Conservation (phyloP, 1,139 yeast species). For the Lodderomyces pseudojiufengensis region DNA sequence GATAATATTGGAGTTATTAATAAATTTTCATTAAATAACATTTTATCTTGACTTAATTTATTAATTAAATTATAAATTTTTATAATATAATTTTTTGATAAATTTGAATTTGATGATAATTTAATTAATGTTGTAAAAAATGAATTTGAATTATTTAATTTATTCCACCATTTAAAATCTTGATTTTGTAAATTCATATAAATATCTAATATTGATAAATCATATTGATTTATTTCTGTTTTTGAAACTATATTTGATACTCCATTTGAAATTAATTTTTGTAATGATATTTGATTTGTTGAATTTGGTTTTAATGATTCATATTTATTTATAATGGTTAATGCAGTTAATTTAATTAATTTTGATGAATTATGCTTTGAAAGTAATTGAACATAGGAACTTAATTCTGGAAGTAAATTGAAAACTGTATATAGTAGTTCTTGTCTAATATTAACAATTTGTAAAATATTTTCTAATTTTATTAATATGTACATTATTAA, state of each 20-base stretch:
- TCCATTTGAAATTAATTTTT: conserved; percentile 17
- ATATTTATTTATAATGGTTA: conserved; percentile 22
- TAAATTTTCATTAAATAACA: conserved; percentile 45
- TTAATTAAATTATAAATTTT: conserved; percentile 24
- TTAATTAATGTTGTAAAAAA: conserved; percentile 59
- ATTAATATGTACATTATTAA: conserved; percentile 51
- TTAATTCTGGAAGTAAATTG: conserved; percentile 28
- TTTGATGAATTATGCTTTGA: conserved; percentile 14
- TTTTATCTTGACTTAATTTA: conserved; percentile 19
- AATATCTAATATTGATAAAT: conserved; percentile 51
- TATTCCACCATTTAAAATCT: conserved; percentile 64
- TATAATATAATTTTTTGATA: conserved; percentile 17
- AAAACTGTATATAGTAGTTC: conserved; percentile 29
- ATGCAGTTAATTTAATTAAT: conserved; percentile 24
- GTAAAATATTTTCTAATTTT: conserved; percentile 44
- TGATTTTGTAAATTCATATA: conserved; percentile 39
- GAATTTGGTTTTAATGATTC: conserved; percentile 20
- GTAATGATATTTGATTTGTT: conserved; percentile 9
- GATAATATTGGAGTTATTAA: conserved; percentile 44
- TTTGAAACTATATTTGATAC: conserved; percentile 23
- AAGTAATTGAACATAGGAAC: conserved; percentile 19
- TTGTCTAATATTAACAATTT: conserved; percentile 23
- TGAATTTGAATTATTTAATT: conserved; percentile 38
- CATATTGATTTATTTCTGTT: conserved; percentile 46
- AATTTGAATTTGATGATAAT: conserved; percentile 30